Percentiles rank a stretch among this genome's conserved stretches.
Evolutionary conservation across 2,329 filamentous ascomycete genomes (phyloP).

Genomic region (Ophiocordyceps robertsii): DNA sequence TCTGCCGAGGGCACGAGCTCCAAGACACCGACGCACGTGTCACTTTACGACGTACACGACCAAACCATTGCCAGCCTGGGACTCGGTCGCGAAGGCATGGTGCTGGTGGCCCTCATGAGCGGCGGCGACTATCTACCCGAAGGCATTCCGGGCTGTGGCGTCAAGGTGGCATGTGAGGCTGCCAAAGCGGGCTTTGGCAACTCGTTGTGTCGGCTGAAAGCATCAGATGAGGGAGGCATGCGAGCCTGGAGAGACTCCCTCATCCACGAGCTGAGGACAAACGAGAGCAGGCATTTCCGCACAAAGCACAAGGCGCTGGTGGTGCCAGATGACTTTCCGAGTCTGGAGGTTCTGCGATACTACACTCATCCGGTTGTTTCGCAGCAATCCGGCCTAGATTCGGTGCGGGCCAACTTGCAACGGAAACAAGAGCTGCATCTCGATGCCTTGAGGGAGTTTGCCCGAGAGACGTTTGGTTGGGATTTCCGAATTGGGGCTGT

Average conservation of each 20-base stretch:
- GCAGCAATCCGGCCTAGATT: slow-evolving; percentile 30
- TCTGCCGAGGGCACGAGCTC: slow-evolving; percentile 54
- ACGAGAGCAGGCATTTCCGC: slow-evolving; percentile 70
- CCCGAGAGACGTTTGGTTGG: slow-evolving; percentile 78
- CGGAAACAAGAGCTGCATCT: slow-evolving; percentile 13
- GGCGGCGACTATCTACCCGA: slow-evolving; percentile 89
- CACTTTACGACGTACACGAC: slow-evolving; percentile 56
- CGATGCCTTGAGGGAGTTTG: slow-evolving; percentile 55
- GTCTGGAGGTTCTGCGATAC: slow-evolving; percentile 64
- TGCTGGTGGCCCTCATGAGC: slow-evolving; percentile 85
- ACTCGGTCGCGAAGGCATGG: slow-evolving; percentile 78
- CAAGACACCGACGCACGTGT: slow-evolving; percentile 72
- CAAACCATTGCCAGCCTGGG: slow-evolving; percentile 38
- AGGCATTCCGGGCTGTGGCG: slow-evolving; percentile 75
- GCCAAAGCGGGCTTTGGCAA: slow-evolving; percentile 77
- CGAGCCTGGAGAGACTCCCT: slow-evolving; percentile 59
- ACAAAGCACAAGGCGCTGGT: slow-evolving; percentile 58
- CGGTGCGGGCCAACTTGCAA: slow-evolving; percentile 12
- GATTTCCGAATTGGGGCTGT: slow-evolving; percentile 61
- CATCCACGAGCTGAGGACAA: slow-evolving; percentile 64
- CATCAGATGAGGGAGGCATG: slow-evolving; percentile 44
- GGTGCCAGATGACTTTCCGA: slow-evolving; percentile 74
- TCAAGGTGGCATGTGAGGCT: slow-evolving; percentile 81
- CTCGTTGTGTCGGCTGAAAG: slow-evolving; percentile 53
- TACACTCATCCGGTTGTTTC: slow-evolving; percentile 86